Conservation (phyloP, 2,329 filamentous ascomycete genomes). For the Penicillium expansum region DNA sequence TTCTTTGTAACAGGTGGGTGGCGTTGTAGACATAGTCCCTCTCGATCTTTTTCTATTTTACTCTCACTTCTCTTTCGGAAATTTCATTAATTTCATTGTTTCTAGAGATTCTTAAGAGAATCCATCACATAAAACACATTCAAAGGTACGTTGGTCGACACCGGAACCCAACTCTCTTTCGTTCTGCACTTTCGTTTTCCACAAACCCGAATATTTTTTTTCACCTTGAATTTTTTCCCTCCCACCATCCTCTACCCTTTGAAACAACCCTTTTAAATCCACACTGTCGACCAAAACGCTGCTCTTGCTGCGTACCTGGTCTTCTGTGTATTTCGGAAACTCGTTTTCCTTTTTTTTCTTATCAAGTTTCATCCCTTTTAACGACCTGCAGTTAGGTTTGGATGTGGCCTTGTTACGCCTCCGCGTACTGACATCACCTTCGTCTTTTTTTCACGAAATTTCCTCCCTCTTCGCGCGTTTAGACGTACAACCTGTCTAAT, state of each 20-base stretch:
- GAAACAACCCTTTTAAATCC: slow-evolving; percentile 3
- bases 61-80: slow-evolving; percentile 15
- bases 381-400: slow-evolving; percentile 21
- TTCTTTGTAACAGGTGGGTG: slow-evolving; percentile 19
- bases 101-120: neutral
- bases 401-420: slow-evolving; percentile 26
- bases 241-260: slow-evolving; percentile 18
- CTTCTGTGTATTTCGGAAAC: slow-evolving; percentile 20
- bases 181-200: slow-evolving; percentile 11
- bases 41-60: neutral
- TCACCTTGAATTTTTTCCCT: slow-evolving; percentile 23
- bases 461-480: slow-evolving; percentile 21
- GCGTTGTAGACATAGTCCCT: slow-evolving; percentile 4
- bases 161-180: neutral
- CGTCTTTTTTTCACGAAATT: slow-evolving; percentile 1
- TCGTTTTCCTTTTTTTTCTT: slow-evolving; percentile 14
- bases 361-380: slow-evolving; percentile 11
- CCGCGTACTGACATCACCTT: slow-evolving; percentile 27
- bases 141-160: slow-evolving; percentile 9
- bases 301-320: slow-evolving; percentile 24
- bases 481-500: slow-evolving; percentile 52
- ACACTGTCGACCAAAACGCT: slow-evolving; percentile 22
- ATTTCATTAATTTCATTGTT: neutral
- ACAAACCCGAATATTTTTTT: slow-evolving; percentile 22
- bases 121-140: neutral